Base-by-base conservation (phyloP, 164 flowering plant genomes). In the Aristolochia fimbriata region DNA sequence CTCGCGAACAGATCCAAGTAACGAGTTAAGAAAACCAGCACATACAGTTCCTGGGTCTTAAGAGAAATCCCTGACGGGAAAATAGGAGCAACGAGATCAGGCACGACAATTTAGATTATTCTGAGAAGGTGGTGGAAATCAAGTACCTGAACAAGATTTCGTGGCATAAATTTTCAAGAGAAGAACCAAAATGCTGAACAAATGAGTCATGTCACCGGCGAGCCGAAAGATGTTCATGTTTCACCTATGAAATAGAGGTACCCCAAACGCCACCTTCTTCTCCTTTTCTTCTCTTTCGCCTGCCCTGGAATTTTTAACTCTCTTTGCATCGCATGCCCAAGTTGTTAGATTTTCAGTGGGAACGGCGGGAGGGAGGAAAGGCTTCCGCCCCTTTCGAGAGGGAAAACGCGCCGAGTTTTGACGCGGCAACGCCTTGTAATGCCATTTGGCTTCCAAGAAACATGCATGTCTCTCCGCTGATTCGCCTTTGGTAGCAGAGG, bases 131-230 rank as follows among this genome's bases (percentile, higher is more conserved):
- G 16, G 8, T 33, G 31, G 15, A 17, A 25, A 64, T 11, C 6
- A 24, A 50, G n/a, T 64, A 85, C 96, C 96, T 57, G 96, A 77
- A 60, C 96, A 88, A 1, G 91, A 82, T 73, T 87, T 85, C 67
- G 92, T 87, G 63, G 97, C 87, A 71, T 90, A 86, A 68, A 90
- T 87, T 75, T 90, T 90, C 77, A 87, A 90, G 57, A 90, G 92
- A 15, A 87, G 88, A 43, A 87, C 79, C 21, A 90, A 59, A 59
- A 90, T 71, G 60, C 92, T 85, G 70, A 83, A 60, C 65, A 90
- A 70, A 71, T 90, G 97, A 23, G 90, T 85, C 91, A 87, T 84
- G 65, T 90, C 97, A 11, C 97, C 92, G 13, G 82, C 83, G 15
- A 90, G 75, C 71, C 97, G 69, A 75, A 88, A 88, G 71, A 84